Base-by-base conservation (phyloP, 2,329 filamentous ascomycete genomes). In the Sporothrix brunneoviolacea region DNA sequence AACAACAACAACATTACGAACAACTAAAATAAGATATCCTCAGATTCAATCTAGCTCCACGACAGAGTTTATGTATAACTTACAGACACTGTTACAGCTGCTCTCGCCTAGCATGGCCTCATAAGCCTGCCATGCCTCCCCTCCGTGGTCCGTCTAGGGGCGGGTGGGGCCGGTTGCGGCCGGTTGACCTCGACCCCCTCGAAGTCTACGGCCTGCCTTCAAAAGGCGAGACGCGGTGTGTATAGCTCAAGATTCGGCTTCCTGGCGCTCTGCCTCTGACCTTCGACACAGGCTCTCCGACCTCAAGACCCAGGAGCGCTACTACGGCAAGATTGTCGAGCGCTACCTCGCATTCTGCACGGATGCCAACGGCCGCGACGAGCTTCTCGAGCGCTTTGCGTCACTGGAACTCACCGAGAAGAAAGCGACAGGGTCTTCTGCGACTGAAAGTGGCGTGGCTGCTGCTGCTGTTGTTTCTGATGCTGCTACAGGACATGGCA, bases 291-390 rank as follows among this genome's bases (percentile, higher is more conserved):
- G 86, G 60, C 71, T 91, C 32, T 77, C 88, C 52, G 82, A 91
- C 60, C 72, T 77, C 67, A 88, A 87, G 68, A 79, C 79, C 8
- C 91, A 97, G 68, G 86, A 95, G 65, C 74, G 74, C 48, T 96
- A 91, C 71, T 95, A 91, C 68, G 83, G 83, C 63, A 88, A 84
- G 63, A 94, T 96, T 60, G 82, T 91, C 52, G 84, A 91, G 63
- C 82, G 89, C 43, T 96, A 95, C 70, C 85, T 95, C 79, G 81
- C 82, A 56, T 94, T 95, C 66, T 95, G 90, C 72, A 86, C 87
- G 44, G 76, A 83, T 32, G 81, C 82, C 15, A 79, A 83, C 50
- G 80, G 85, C 61, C 76, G 83, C 47, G 82, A 87, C 57, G 82
- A 86, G 58, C 79, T 96, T 22, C 80, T 90, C 53, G 75, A 78